These are phyloP conservation scores for Aaosphaeria arxii DNA, from an alignment of 2,329 filamentous ascomycete species.

Conservation along the genomic window DNA sequence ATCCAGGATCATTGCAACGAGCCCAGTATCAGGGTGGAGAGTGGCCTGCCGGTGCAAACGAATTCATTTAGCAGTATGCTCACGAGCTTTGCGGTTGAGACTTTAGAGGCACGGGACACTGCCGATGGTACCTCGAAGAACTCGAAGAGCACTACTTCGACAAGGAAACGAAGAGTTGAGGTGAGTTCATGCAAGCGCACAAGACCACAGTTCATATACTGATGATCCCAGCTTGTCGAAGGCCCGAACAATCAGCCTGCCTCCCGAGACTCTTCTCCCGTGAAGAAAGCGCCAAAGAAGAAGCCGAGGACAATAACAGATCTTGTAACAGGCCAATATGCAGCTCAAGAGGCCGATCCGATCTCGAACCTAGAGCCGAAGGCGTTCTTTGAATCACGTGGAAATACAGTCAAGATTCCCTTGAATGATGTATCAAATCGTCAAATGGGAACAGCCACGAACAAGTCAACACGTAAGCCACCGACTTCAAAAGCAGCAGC, in stretches of 20 bases:
- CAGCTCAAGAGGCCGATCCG: conserved; percentile 3
- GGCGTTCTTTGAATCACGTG: conserved; percentile 22
- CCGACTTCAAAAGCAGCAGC: not conserved
- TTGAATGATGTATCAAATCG: conserved; percentile 21
- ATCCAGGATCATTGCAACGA: too few relatives aligned
- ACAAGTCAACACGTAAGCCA: not conserved
- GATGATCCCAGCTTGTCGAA: conserved; percentile 18
- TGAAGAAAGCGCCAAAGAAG: conserved; percentile 37
- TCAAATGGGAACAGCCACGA: conserved; percentile 13
- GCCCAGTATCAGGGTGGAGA: too few relatives aligned
- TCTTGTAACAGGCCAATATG: conserved; percentile 34
- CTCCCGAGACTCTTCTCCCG: conserved; percentile 19
- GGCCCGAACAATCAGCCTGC: conserved; percentile 19
- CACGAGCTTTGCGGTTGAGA: conserved; percentile 25
- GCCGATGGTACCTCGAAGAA: not conserved
- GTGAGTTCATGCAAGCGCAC: not conserved
- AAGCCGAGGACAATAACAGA: conserved; percentile 40
- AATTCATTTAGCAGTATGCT: conserved; percentile 21
- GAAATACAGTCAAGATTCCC: conserved; percentile 18
- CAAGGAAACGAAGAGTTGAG: not conserved
- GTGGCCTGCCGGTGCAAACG: too few relatives aligned
- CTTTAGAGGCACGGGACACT: conserved; percentile 4
- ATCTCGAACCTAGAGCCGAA: conserved; percentile 5
- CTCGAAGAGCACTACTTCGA: not conserved
- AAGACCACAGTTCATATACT: not conserved